phyloP scores from a whole-genome alignment of 257 asterid species.

The Capsicum chinense region DNA sequence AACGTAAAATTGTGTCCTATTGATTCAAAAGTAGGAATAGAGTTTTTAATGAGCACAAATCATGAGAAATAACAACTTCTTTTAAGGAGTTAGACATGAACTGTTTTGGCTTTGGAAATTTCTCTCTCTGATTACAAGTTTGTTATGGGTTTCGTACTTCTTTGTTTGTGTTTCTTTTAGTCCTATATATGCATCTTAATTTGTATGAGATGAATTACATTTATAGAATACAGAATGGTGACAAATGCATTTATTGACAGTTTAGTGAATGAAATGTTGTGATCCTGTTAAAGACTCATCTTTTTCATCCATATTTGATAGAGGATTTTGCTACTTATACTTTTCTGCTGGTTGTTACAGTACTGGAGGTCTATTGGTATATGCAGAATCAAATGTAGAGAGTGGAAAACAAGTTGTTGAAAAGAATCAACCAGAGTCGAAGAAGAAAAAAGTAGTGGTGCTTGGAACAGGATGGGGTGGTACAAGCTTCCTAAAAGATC shows the following conservation, averaged over 20 bases:
- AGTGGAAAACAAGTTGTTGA: background rate
- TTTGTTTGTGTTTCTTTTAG: background rate
- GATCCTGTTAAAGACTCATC: background rate
- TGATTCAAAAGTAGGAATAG: background rate
- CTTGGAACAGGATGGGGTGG: slow-evolving; percentile 39
- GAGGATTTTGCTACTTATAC: slow-evolving; percentile 1
- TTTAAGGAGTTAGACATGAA: background rate
- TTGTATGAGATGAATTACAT: background rate
- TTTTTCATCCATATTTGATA: background rate
- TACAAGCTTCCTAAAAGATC: slow-evolving; percentile 30
- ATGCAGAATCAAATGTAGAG: background rate
- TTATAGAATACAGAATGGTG: background rate
- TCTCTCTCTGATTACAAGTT: background rate
- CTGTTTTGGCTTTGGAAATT: background rate
- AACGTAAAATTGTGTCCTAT: background rate
- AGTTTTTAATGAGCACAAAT: background rate
- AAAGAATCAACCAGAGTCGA: background rate
- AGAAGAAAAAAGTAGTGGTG: slow-evolving; percentile 32
- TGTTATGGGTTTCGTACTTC: background rate
- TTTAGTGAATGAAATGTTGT: background rate
- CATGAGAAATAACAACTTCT: background rate
- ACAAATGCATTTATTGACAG: background rate
- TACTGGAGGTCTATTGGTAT: slow-evolving; percentile 29
- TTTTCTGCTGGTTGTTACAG: slow-evolving; percentile 19
- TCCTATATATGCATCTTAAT: background rate